phyloP scores from a whole-genome alignment of 768 basidiomycete species.

The Trametopsis cervina region DNA sequence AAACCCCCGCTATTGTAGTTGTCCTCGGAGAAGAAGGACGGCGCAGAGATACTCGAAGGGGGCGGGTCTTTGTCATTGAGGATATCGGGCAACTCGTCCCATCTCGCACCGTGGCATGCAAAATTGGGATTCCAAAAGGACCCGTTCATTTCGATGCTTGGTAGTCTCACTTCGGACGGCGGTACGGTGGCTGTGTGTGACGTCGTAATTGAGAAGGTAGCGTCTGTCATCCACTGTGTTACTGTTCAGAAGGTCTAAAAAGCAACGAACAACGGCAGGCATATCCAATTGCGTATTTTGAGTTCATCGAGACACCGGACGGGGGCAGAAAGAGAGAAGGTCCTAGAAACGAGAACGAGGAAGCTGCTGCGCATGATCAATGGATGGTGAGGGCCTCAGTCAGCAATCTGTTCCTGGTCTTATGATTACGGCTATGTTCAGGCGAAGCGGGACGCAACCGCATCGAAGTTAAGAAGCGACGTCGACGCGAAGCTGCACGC shows the following conservation, averaged over 20 bases:
- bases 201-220: slow-evolving; percentile 61
- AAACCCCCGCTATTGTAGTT: too few species aligned
- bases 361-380: slow-evolving; percentile 44
- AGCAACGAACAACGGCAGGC: too few species aligned
- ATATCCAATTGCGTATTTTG: slow-evolving; percentile 76
- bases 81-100: slow-evolving; percentile 79
- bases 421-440: not conserved
- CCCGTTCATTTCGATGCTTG: slow-evolving; percentile 69
- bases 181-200: slow-evolving; percentile 73
- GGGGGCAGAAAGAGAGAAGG: slow-evolving; percentile 48
- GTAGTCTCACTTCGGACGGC: slow-evolving; percentile 76
- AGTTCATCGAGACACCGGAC: slow-evolving; percentile 45
- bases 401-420: not conserved
- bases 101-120: slow-evolving; percentile 81
- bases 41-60: slow-evolving; percentile 76
- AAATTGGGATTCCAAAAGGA: slow-evolving; percentile 72
- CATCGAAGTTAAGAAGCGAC: slow-evolving; percentile 42
- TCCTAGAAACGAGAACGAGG: slow-evolving; percentile 66
- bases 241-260: not conserved
- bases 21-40: slow-evolving; percentile 59
- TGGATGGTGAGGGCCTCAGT: slow-evolving; percentile 56
- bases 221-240: slow-evolving; percentile 3
- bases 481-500: slow-evolving; percentile 47
- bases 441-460: slow-evolving; percentile 6
- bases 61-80: slow-evolving; percentile 59